Evolutionary conservation across 805 yeast genomes (phyloP).

Genomic region (Candida vartiovaarae): DNA sequence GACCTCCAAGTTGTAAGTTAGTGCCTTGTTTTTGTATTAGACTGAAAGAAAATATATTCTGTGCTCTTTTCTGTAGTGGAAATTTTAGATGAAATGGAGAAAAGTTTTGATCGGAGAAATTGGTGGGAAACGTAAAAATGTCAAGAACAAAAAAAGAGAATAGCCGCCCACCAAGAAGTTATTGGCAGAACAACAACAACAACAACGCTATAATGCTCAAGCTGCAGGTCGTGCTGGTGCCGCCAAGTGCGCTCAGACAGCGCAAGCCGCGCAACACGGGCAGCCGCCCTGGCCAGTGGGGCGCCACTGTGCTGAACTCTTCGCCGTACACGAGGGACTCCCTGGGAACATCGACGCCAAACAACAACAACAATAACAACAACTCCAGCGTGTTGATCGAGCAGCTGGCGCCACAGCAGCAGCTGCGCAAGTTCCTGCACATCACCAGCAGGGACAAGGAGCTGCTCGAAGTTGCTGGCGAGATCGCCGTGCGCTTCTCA

Average conservation of each 20-base stretch:
- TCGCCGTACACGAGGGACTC: conserved; percentile 17
- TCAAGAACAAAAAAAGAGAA: too few relatives aligned
- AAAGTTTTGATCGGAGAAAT: too few relatives aligned
- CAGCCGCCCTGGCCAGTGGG: conserved; percentile 1
- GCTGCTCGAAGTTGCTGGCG: conserved; percentile 43
- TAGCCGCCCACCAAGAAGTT: too few relatives aligned
- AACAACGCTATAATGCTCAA: conserved; percentile 28
- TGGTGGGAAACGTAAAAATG: too few relatives aligned
- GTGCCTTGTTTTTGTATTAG: background rate
- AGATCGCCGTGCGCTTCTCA: conserved; percentile 46
- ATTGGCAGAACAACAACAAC: too few relatives aligned
- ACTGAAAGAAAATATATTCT: background rate
- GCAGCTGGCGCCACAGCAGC: conserved; percentile 16
- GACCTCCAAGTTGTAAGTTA: conserved; percentile 18
- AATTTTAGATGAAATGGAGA: too few relatives aligned
- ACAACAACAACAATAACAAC: conserved; percentile 19
- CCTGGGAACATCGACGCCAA: conserved; percentile 31
- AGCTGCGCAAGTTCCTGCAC: conserved; percentile 52
- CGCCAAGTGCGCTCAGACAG: conserved; percentile 29
- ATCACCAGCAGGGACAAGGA: conserved; percentile 44
- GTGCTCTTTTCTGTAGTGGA: background rate
- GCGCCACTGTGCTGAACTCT: conserved; percentile 1
- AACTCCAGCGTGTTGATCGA: background rate
- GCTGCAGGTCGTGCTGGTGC: conserved; percentile 37
- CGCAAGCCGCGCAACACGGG: background rate